Evolutionary conservation across 345 rosid genomes (phyloP).

Genomic region (Pistacia atlantica): DNA sequence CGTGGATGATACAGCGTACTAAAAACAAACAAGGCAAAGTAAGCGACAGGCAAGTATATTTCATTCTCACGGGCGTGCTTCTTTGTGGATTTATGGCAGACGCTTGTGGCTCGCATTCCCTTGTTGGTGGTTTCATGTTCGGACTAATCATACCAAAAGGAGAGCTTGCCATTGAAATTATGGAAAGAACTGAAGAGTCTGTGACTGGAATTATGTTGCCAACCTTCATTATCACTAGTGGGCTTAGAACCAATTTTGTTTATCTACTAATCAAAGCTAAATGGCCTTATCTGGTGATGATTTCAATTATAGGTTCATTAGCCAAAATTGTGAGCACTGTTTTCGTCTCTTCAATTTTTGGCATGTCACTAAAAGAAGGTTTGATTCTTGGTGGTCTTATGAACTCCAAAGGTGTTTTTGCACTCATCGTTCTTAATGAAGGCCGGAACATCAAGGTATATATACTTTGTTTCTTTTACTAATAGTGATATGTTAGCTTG

Average conservation of each 20-base stretch:
- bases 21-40: neutral
- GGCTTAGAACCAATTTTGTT: constrained; percentile 4
- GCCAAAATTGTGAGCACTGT: constrained; percentile 21
- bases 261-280: neutral
- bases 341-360: neutral
- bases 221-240: constrained; percentile 6
- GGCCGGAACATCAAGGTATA: constrained; percentile 23
- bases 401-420: constrained; percentile 32
- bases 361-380: neutral
- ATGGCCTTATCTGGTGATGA: neutral
- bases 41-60: neutral
- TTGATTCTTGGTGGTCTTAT: constrained; percentile 19
- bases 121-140: constrained; percentile 24
- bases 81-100: constrained; percentile 26
- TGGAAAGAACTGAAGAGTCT: constrained; percentile 22
- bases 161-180: constrained; percentile 18
- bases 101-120: constrained; percentile 26
- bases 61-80: constrained; percentile 12
- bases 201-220: constrained; percentile 20
- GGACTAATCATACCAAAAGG: constrained; percentile 28
- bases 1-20: constrained; percentile 1
- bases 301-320: neutral
- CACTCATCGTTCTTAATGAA: constrained; percentile 21
- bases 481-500: too few species aligned
- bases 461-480: too few species aligned